phyloP scores from a whole-genome alignment of 495 filamentous ascomycete species.

The Apiosordaria backusii region DNA sequence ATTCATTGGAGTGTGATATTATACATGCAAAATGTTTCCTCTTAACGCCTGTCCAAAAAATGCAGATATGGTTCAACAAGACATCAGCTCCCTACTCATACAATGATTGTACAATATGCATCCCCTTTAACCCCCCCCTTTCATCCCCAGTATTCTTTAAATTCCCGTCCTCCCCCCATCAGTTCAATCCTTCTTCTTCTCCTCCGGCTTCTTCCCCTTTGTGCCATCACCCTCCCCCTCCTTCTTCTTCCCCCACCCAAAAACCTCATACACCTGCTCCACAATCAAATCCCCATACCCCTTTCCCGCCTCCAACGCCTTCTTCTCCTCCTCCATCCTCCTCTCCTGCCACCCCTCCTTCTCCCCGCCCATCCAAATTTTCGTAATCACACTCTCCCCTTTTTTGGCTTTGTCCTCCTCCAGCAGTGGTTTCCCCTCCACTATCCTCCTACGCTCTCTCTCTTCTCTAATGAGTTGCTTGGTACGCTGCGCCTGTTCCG shows the following conservation, averaged over 20 bases:
- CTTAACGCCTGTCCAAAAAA: too few relatives aligned
- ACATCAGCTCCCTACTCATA: not conserved
- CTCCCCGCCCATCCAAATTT: conserved; percentile 61
- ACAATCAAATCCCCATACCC: conserved; percentile 78
- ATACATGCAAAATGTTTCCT: too few relatives aligned
- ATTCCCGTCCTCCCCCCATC: not conserved
- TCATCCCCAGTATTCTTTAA: too few relatives aligned
- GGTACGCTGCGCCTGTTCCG: conserved; percentile 56
- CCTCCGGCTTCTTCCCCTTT: conserved; percentile 8
- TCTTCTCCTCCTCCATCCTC: conserved; percentile 64
- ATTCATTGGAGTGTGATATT: too few relatives aligned
- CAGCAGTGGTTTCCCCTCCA: conserved; percentile 42
- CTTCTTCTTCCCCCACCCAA: conserved; percentile 35
- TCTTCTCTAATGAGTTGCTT: conserved; percentile 40
- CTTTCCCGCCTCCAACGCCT: conserved; percentile 71
- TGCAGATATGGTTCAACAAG: too few relatives aligned
- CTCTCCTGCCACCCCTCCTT: conserved; percentile 72
- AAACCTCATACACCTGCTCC: conserved; percentile 83
- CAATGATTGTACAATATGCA: not conserved
- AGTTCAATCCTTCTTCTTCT: conserved; percentile 5
- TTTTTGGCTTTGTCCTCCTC: conserved; percentile 27
- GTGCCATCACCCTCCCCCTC: conserved; percentile 18
- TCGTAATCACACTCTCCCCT: conserved; percentile 37
- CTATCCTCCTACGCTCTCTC: not conserved
- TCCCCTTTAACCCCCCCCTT: not conserved